phyloP scores from a whole-genome alignment of 306 rosid genomes.

The Dicorynia guianensis region DNA sequence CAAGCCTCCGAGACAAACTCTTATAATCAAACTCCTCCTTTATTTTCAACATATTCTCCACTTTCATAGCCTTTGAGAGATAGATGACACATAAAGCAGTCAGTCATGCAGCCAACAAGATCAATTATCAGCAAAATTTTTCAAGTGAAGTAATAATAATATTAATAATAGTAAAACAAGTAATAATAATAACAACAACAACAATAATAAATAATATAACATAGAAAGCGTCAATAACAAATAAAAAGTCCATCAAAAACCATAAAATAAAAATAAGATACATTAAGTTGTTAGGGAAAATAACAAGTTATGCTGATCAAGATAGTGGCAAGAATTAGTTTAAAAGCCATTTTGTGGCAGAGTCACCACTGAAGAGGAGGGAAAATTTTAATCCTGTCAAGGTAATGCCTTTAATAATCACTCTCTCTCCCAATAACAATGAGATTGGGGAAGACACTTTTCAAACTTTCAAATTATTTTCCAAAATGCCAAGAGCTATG shows the following conservation, averaged over 20 bases:
- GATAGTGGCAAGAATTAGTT: conserved; percentile 19
- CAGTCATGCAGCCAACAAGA: conserved; percentile 14
- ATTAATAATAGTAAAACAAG: background rate
- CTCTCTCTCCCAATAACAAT: background rate
- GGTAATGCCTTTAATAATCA: conserved; percentile 9
- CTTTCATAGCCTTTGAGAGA: conserved; percentile 89
- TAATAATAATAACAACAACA: too few species aligned
- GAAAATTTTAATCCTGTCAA: background rate
- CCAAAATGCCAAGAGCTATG: background rate
- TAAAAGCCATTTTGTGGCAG: background rate
- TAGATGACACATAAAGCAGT: conserved; percentile 37
- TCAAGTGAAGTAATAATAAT: conserved; percentile 30
- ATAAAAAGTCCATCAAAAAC: conserved; percentile 24
- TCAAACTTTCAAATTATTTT: background rate
- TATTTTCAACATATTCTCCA: conserved; percentile 93
- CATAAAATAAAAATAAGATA: background rate
- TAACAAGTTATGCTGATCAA: conserved; percentile 22
- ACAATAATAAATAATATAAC: background rate
- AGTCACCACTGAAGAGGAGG: conserved; percentile 3
- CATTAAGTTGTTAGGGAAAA: conserved; percentile 8
- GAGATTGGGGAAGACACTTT: background rate
- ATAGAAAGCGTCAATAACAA: conserved; percentile 21
- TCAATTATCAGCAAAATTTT: conserved; percentile 8
- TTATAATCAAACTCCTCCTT: conserved; percentile 99
- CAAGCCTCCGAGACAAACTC: conserved; percentile 92